phyloP scores from a whole-genome alignment of 768 basidiomycete species.

The Termitomyces sp. region DNA sequence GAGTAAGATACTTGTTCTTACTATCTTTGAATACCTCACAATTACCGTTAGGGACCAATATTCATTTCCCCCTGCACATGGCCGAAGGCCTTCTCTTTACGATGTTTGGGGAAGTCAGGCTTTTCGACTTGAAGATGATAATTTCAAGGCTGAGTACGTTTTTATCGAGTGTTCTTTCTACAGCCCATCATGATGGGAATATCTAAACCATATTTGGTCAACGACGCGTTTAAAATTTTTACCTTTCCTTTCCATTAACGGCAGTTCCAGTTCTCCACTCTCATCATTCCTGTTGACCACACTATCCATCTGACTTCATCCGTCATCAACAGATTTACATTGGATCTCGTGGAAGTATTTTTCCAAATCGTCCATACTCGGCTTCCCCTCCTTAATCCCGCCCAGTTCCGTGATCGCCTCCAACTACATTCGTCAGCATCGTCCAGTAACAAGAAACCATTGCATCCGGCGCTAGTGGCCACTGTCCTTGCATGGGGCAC shows the following conservation, averaged over 20 bases:
- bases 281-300: constrained; percentile 14
- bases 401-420: constrained; percentile 74
- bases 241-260: constrained; percentile 25
- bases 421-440: constrained; percentile 38
- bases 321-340: constrained; percentile 65
- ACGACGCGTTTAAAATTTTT: constrained; percentile 12
- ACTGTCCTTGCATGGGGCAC: constrained; percentile 90
- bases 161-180: constrained; percentile 28
- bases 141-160: constrained; percentile 82
- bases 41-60: constrained; percentile 35
- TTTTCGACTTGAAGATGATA: constrained; percentile 65
- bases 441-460: constrained; percentile 38
- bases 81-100: constrained; percentile 47
- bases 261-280: constrained; percentile 15
- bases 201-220: constrained; percentile 14
- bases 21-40: constrained; percentile 18
- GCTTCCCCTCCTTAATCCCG: constrained; percentile 82
- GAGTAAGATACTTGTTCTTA: constrained; percentile 35
- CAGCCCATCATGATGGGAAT: constrained; percentile 25
- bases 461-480: constrained; percentile 78
- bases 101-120: constrained; percentile 77
- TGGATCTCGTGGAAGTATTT: constrained; percentile 92
- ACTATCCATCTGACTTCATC: constrained; percentile 17
- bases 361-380: constrained; percentile 92
- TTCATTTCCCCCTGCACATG: constrained; percentile 28